Evolutionary conservation across 805 yeast genomes (phyloP).

Genomic region (Myxozyma geophila): DNA sequence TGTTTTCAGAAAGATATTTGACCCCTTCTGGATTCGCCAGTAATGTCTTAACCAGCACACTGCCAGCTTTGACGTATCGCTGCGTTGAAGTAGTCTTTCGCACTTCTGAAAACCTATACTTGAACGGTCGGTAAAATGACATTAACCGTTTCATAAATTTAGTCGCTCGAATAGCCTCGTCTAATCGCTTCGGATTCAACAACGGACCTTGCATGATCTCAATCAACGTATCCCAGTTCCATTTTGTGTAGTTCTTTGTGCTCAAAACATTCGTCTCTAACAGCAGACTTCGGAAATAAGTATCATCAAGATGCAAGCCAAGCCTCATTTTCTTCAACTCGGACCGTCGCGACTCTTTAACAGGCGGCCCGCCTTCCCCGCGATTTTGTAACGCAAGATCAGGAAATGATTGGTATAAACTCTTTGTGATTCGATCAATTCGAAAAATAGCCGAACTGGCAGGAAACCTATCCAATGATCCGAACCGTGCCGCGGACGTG

Average conservation of each 20-base stretch:
- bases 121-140: constrained; percentile 90
- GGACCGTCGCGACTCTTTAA: constrained; percentile 17
- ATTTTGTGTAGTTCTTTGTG: constrained; percentile 75
- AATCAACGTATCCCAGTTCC: constrained; percentile 84
- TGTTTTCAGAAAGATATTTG: constrained; percentile 67
- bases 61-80: constrained; percentile 71
- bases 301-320: constrained; percentile 60
- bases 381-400: constrained; percentile 11
- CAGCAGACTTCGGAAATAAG: constrained; percentile 67
- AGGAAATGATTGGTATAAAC: constrained; percentile 35
- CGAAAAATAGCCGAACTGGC: constrained; percentile 52
- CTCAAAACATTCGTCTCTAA: constrained; percentile 70
- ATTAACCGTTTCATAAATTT: constrained; percentile 82
- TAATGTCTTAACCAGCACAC: constrained; percentile 70
- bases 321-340: constrained; percentile 42
- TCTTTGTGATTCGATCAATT: constrained; percentile 50
- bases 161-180: constrained; percentile 76
- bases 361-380: constrained; percentile 7
- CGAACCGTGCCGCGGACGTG: constrained; percentile 38
- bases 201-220: constrained; percentile 84
- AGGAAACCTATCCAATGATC: constrained; percentile 35
- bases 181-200: constrained; percentile 69
- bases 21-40: constrained; percentile 68
- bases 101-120: constrained; percentile 70
- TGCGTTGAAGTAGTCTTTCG: constrained; percentile 56